phyloP scores from a whole-genome alignment of 2,329 filamentous ascomycete genomes.

The Nemania sp. region DNA sequence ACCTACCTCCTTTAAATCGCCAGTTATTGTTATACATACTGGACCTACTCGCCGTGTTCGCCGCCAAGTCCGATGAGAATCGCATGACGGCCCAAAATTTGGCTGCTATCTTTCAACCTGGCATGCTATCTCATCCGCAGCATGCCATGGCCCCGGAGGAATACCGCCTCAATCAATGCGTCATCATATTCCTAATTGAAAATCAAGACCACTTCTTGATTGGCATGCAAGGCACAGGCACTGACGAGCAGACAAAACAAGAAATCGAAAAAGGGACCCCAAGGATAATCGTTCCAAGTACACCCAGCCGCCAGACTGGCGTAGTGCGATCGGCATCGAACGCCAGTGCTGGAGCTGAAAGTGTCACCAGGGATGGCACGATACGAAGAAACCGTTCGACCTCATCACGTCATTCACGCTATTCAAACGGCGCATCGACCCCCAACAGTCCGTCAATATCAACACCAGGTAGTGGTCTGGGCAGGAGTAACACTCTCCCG shows the following conservation, averaged over 20 bases:
- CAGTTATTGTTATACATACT: constrained; percentile 95
- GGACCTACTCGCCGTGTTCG: constrained; percentile 93
- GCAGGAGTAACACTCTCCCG: constrained; percentile 85
- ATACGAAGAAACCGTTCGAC: constrained; percentile 88
- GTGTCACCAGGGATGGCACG: constrained; percentile 77
- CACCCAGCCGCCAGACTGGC: constrained; percentile 58
- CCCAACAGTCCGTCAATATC: constrained; percentile 65
- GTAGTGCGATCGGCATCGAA: constrained; percentile 80
- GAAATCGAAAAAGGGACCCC: constrained; percentile 72
- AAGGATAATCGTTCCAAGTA: constrained; percentile 51
- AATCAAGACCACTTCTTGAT: constrained; percentile 98
- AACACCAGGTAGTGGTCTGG: constrained; percentile 59
- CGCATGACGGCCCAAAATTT: constrained; percentile 95
- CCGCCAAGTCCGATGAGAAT: constrained; percentile 94
- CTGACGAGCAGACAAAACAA: constrained; percentile 76
- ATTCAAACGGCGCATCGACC: constrained; percentile 71
- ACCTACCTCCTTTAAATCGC: constrained; percentile 88
- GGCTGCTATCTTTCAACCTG: constrained; percentile 95
- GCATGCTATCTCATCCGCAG: constrained; percentile 87
- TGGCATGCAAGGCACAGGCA: constrained; percentile 97
- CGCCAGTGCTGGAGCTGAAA: constrained; percentile 86
- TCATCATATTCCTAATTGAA: constrained; percentile 96
- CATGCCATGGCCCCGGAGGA: constrained; percentile 96
- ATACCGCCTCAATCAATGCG: constrained; percentile 93
- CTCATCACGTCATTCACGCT: constrained; percentile 82